Conservation (phyloP, 306 rosid species). For the Pachyrhizus erosus region DNA sequence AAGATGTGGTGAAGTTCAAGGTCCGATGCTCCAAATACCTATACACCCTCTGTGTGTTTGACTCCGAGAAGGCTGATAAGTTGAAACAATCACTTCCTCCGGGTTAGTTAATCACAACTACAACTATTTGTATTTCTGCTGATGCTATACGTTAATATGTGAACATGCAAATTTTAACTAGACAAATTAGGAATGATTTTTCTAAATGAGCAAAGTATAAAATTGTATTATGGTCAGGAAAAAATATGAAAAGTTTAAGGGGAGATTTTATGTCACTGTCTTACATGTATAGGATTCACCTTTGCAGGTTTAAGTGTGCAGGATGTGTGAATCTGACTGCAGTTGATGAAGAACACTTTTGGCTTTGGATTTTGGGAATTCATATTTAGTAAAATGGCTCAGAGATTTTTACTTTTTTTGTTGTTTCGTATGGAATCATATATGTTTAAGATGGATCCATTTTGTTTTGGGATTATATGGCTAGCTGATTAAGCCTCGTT, state of each 20-base stretch:
- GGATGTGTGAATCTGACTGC: conserved; percentile 59
- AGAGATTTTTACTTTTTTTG: conserved; percentile 8
- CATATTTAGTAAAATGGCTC: background rate
- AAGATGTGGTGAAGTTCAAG: conserved; percentile 86
- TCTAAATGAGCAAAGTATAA: background rate
- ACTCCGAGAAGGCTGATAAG: conserved; percentile 84
- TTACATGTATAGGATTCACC: background rate
- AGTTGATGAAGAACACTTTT: conserved; percentile 20
- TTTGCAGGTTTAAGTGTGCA: conserved; percentile 80
- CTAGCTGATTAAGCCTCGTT: background rate
- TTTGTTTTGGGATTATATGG: background rate
- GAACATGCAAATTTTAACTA: no score
- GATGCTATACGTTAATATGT: background rate
- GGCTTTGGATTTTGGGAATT: background rate
- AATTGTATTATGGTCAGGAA: background rate
- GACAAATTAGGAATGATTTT: background rate
- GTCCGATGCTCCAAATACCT: conserved; percentile 97
- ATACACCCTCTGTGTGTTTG: conserved; percentile 84
- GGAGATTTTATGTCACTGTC: background rate
- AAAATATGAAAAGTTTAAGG: background rate
- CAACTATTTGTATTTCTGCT: no score
- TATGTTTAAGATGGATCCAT: background rate
- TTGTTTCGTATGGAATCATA: background rate
- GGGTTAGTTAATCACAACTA: conserved; percentile 58
- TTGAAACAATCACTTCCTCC: conserved; percentile 98